These are phyloP conservation scores for Gaeumannomyces sp. DNA, from an alignment of 2,329 filamentous ascomycete species.

Conservation along the genomic window DNA sequence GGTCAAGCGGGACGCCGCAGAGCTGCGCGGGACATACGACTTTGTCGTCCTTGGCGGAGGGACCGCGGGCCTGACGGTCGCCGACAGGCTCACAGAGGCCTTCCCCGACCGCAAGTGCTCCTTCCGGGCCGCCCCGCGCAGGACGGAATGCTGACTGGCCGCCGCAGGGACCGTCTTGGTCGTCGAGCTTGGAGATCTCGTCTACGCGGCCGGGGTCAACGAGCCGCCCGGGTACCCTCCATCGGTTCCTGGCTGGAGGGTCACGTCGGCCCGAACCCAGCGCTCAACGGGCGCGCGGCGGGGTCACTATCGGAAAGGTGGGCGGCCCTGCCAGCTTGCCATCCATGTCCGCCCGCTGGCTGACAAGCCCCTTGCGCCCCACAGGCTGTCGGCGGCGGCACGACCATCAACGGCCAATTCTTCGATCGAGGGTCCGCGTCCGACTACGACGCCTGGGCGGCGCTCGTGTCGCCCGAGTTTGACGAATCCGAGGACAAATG, in stretches of 20 bases:
- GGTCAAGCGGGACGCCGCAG: background rate
- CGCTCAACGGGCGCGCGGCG: background rate
- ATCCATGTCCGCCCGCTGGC: background rate
- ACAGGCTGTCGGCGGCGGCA: slow-evolving; percentile 3
- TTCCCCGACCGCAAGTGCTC: slow-evolving; percentile 24
- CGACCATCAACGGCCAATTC: slow-evolving; percentile 5
- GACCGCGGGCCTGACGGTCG: slow-evolving; percentile 4
- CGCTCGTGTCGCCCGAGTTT: slow-evolving; percentile 43
- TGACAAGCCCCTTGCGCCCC: background rate
- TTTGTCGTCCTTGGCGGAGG: slow-evolving; percentile 9
- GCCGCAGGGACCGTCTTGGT: slow-evolving; percentile 7
- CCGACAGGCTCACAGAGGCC: slow-evolving; percentile 13
- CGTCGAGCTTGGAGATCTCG: slow-evolving; percentile 7
- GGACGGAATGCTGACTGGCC: background rate
- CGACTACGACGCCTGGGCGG: slow-evolving; percentile 17
- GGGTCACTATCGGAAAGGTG: background rate
- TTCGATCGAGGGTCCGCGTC: slow-evolving; percentile 4
- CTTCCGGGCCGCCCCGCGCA: background rate
- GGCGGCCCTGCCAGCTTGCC: background rate
- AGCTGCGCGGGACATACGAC: slow-evolving; percentile 5
- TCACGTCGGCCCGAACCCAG: background rate
- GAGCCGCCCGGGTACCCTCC: slow-evolving; percentile 1
- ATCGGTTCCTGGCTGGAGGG: background rate
- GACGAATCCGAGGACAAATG: slow-evolving; percentile 4
- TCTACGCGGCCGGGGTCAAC: slow-evolving; percentile 2